These are phyloP conservation scores for Irpex rosettiformis DNA, from an alignment of 1,284 basidiomycete species.

Conservation along the genomic window DNA sequence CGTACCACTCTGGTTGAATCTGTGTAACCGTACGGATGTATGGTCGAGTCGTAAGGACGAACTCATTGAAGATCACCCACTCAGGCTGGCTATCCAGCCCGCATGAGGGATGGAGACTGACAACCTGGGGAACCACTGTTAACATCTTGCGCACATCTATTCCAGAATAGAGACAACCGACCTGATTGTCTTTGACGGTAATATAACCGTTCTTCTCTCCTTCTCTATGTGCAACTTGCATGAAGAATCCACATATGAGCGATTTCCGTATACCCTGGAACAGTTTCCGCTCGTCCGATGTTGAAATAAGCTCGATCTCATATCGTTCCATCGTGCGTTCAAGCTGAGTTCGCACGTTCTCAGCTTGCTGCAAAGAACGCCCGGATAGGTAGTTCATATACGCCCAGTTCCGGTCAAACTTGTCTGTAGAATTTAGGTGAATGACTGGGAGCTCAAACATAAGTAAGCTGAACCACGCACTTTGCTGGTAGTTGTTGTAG, in stretches of 20 bases:
- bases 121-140: slow-evolving; percentile 48
- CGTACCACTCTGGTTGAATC: slow-evolving; percentile 85
- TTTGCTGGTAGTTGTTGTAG: slow-evolving; percentile 89
- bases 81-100: slow-evolving; percentile 92
- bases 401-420: slow-evolving; percentile 83
- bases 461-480: too few species aligned
- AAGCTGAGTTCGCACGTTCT: slow-evolving; percentile 93
- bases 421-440: slow-evolving; percentile 48
- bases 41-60: slow-evolving; percentile 87
- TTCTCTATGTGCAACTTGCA: slow-evolving; percentile 97
- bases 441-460: too few species aligned
- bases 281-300: slow-evolving; percentile 76
- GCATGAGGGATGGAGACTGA: slow-evolving; percentile 92
- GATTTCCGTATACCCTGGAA: slow-evolving; percentile 82
- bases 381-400: slow-evolving; percentile 91
- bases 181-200: slow-evolving; percentile 95
- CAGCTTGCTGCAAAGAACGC: slow-evolving; percentile 86
- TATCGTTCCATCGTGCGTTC: slow-evolving; percentile 93
- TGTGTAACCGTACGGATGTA: slow-evolving; percentile 94
- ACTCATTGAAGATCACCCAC: slow-evolving; percentile 98
- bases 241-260: slow-evolving; percentile 94
- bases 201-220: slow-evolving; percentile 86
- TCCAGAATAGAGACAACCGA: slow-evolving; percentile 25
- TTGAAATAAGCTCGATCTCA: slow-evolving; percentile 81
- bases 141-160: slow-evolving; percentile 1